phyloP scores from a whole-genome alignment of 2,329 filamentous ascomycete genomes.

The Cordyceps tenuipes region DNA sequence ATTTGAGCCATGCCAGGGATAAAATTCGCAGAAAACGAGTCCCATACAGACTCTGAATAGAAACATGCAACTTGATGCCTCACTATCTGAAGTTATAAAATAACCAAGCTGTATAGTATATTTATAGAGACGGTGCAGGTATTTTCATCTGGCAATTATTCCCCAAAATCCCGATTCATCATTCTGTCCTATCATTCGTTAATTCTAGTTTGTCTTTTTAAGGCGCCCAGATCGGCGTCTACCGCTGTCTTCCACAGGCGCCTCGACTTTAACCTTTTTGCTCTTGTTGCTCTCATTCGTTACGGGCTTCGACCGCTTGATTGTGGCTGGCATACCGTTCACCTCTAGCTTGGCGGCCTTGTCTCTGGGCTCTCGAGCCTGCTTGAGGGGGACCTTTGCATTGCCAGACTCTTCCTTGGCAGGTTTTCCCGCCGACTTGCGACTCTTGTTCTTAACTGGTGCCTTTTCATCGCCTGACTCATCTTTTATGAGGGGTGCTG shows the following conservation, averaged over 20 bases:
- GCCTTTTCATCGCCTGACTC: slow-evolving; percentile 20
- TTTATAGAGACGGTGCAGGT: neutral
- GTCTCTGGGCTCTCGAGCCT: slow-evolving; percentile 18
- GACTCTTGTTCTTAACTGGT: slow-evolving; percentile 19
- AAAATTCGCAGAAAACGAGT: too few relatives aligned
- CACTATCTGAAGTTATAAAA: neutral
- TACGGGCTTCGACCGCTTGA: slow-evolving; percentile 13
- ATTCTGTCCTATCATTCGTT: neutral
- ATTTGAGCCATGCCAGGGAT: too few relatives aligned
- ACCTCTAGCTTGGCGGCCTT: slow-evolving; percentile 3
- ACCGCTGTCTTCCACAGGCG: slow-evolving; percentile 1
- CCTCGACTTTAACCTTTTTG: slow-evolving; percentile 10
- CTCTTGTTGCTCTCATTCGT: slow-evolving; percentile 17
- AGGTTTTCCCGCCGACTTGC: slow-evolving; percentile 14
- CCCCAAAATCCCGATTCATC: neutral
- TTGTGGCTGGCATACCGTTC: slow-evolving; percentile 18
- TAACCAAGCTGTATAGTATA: slow-evolving; percentile 1
- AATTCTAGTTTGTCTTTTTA: slow-evolving; percentile 14
- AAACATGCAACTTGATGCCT: neutral
- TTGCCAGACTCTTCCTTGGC: slow-evolving; percentile 20
- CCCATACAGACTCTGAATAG: too few relatives aligned
- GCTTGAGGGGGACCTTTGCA: slow-evolving; percentile 17
- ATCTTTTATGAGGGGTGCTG: slow-evolving; percentile 28
- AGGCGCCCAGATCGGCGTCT: slow-evolving; percentile 23
- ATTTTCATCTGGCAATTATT: neutral